Evolutionary conservation across 2,329 filamentous ascomycete species (phyloP).

Genomic region (Remersonia thermophila): DNA sequence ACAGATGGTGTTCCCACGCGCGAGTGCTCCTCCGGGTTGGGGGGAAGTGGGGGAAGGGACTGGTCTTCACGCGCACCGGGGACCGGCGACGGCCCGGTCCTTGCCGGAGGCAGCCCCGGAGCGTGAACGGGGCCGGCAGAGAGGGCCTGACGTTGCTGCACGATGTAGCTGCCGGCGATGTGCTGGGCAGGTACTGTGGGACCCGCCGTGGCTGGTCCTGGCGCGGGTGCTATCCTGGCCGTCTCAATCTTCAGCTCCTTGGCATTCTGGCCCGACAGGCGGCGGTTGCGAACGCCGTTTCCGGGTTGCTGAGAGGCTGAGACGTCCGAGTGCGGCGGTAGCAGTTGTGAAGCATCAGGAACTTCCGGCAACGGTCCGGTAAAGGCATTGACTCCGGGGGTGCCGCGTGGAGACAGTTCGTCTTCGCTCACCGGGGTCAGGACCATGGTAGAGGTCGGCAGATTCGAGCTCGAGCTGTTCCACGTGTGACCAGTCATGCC

Average conservation of each 20-base stretch:
- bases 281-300: constrained; percentile 56
- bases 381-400: too few species aligned
- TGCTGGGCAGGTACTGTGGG: constrained; percentile 18
- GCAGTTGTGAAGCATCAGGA: too few species aligned
- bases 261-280: constrained; percentile 66
- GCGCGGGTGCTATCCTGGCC: constrained; percentile 21
- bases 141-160: constrained; percentile 30
- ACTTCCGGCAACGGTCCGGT: constrained; percentile 21
- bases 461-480: constrained; percentile 69
- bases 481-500: constrained; percentile 65
- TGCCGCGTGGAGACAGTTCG: constrained; percentile 18
- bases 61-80: constrained; percentile 22
- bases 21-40: constrained; percentile 23
- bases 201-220: constrained; percentile 14
- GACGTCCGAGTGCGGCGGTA: too few species aligned
- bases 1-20: constrained; percentile 43
- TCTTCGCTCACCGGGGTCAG: constrained; percentile 63
- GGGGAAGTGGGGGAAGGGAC: constrained; percentile 20
- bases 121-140: constrained; percentile 25
- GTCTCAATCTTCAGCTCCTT: constrained; percentile 89
- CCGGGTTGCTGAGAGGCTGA: constrained; percentile 16
- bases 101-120: constrained; percentile 20
- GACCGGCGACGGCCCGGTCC: constrained; percentile 24
- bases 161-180: constrained; percentile 25
- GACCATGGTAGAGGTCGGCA: constrained; percentile 53